Percentiles rank a stretch among this genome's conserved stretches.
Conservation (phyloP, 495 filamentous ascomycete species). For the Xylaria bambusicola region DNA sequence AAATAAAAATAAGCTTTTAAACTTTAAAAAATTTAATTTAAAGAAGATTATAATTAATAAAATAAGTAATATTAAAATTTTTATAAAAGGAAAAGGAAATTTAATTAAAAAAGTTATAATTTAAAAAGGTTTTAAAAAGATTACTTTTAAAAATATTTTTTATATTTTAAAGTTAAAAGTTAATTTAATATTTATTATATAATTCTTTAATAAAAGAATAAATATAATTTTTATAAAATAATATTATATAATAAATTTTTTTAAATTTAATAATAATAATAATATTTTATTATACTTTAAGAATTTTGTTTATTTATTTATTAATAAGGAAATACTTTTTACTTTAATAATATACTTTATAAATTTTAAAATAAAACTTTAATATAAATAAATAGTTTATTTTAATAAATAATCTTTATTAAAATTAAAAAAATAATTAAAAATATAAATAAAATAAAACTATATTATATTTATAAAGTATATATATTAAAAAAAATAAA, state of each 20-base stretch:
- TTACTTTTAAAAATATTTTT: background rate
- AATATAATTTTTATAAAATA: background rate
- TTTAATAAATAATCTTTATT: background rate
- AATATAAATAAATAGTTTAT: background rate
- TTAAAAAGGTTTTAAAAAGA: background rate
- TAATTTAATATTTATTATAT: background rate
- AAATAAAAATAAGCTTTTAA: background rate
- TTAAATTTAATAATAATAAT: background rate
- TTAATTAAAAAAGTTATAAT: no score
- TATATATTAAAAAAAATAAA: constrained; percentile 6
- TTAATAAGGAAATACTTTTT: no score
- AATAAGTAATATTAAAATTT: no score
- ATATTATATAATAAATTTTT: background rate
- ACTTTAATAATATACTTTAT: no score
- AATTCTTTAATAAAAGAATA: constrained; percentile 3
- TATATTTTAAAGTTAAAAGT: background rate
- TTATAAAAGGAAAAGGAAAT: no score
- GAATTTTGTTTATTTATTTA: no score
- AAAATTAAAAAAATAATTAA: background rate
- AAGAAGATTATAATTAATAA: background rate
- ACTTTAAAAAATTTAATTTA: background rate
- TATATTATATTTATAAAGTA: background rate
- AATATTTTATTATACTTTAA: no score
- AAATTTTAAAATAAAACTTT: background rate
- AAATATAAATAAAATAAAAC: background rate